Base-by-base conservation (phyloP, 31 red algal genomes). In the Odonthalia washingtoniensis region DNA sequence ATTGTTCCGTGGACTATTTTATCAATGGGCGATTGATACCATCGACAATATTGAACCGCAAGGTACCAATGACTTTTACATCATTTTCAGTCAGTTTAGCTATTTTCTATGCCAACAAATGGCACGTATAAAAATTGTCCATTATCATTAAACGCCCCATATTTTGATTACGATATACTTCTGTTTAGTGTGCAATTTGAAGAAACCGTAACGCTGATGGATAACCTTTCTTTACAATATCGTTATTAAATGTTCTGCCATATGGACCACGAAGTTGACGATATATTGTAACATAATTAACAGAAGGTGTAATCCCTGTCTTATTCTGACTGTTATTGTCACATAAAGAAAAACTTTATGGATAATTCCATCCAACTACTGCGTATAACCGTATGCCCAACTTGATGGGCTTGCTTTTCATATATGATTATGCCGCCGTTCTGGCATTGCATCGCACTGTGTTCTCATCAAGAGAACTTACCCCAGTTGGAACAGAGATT, bases 381-480 rank as follows among this genome's bases (percentile, higher is more conserved):
- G 66, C 66, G 27, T 70, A 70, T 6, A 70, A 70, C 66, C 66
- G 12, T 6, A 70, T 70, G 12, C 66, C 66, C 5, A 70, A 70
- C 27, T 70, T 70, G n/a, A 70, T 36, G 66, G 66, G 66, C 33
- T 70, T 70, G 66, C 66, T 70, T 36, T 70, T 70, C 66, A 70
- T 70, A 36, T 70, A 70, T 26, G 66, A 70, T 33, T 26, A 9
- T 33, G 66, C 66, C 9, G 16, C 66, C 6, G 66, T 70, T 28
- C 27, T 6, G 27, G 12, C 66, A 6, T 70, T 70, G 66, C 66
- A 70, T 21, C 66, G n/a, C 9, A 70, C 27, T 36, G 27, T 70
- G 28, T 70, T 70, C 66, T 70, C 66, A 70, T 70, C 27, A 6
- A 21, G 28, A 36, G 66, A 70, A 36, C 27, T 70, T 9, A 12